Evolutionary conservation across 176 grass and related monocot species (phyloP).

Genomic region (sorghum (Sorghum bicolor)): DNA sequence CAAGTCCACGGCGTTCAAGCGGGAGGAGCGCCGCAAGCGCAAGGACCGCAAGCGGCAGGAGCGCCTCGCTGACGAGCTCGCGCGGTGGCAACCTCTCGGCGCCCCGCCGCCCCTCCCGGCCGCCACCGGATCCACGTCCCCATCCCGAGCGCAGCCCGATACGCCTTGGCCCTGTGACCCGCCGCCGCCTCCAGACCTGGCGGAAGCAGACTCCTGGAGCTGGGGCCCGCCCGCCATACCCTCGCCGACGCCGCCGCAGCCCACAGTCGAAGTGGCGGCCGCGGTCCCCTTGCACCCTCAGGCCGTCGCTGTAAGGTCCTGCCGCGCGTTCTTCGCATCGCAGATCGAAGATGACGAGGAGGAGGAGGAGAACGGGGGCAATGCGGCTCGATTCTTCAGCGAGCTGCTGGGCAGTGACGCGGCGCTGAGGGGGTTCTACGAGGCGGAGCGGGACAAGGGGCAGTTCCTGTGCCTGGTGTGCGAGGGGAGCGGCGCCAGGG

Average conservation of each 20-base stretch:
- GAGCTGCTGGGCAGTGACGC: constrained; percentile 42
- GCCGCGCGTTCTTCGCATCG: constrained; percentile 37
- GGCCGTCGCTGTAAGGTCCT: constrained; percentile 33
- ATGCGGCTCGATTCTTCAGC: constrained; percentile 46
- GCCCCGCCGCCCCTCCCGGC: constrained; percentile 11
- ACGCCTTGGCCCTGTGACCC: constrained; percentile 64
- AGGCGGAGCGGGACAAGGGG: constrained; percentile 48
- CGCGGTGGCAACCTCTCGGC: constrained; percentile 52
- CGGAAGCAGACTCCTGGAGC: constrained; percentile 25
- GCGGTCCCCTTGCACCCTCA: constrained; percentile 16
- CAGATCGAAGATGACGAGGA: background rate
- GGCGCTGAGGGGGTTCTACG: constrained; percentile 55
- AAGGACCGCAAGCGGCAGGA: constrained; percentile 61
- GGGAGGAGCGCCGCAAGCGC: constrained; percentile 71
- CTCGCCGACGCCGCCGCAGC: background rate
- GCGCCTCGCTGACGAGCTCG: constrained; percentile 39
- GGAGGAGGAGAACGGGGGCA: constrained; percentile 18
- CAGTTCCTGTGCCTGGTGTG: constrained; percentile 64
- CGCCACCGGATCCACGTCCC: background rate
- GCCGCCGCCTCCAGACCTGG: background rate
- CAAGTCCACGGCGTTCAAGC: constrained; percentile 73
- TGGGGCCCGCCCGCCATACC: constrained; percentile 21
- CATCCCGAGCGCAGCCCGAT: constrained; percentile 13
- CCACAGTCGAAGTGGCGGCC: background rate
- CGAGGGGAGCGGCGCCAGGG: constrained; percentile 40